Evolutionary conservation across 2,329 filamentous ascomycete species (phyloP).

Genomic region (Xylogone sp.): DNA sequence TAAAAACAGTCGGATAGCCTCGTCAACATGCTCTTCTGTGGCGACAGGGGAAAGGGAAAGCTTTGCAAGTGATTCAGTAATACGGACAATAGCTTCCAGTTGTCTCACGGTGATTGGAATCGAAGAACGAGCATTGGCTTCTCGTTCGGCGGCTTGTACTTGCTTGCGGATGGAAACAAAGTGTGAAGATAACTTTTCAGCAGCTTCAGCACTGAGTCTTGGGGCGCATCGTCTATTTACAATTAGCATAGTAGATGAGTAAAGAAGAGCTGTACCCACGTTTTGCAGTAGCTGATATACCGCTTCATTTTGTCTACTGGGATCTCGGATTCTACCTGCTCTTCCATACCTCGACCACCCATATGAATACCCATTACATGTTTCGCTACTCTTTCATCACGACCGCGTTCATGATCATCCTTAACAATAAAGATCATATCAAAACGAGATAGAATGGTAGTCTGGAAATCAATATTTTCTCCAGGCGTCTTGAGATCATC

Average conservation of each 20-base stretch:
- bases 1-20: slow-evolving; percentile 94
- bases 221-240: slow-evolving; percentile 78
- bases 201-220: slow-evolving; percentile 82
- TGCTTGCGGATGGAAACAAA: slow-evolving; percentile 95
- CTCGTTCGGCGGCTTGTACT: slow-evolving; percentile 85
- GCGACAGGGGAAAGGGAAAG: slow-evolving; percentile 81
- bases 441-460: slow-evolving; percentile 95
- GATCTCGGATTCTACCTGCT: slow-evolving; percentile 82
- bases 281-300: slow-evolving; percentile 96
- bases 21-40: slow-evolving; percentile 88
- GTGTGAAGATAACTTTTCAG: slow-evolving; percentile 93
- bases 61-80: slow-evolving; percentile 94
- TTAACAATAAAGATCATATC: slow-evolving; percentile 99
- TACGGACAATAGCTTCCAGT: slow-evolving; percentile 93
- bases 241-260: slow-evolving; percentile 3
- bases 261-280: slow-evolving; percentile 53
- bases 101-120: slow-evolving; percentile 98
- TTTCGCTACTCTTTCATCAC: slow-evolving; percentile 89
- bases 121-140: slow-evolving; percentile 84
- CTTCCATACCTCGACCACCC: slow-evolving; percentile 78
- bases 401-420: slow-evolving; percentile 84
- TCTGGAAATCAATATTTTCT: slow-evolving; percentile 99
- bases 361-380: slow-evolving; percentile 98
- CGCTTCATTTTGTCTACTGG: slow-evolving; percentile 95
- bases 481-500: slow-evolving; percentile 97